Base-by-base conservation (phyloP, 2,329 filamentous ascomycete species). In the Dryadomyces quercus-mongolicae region DNA sequence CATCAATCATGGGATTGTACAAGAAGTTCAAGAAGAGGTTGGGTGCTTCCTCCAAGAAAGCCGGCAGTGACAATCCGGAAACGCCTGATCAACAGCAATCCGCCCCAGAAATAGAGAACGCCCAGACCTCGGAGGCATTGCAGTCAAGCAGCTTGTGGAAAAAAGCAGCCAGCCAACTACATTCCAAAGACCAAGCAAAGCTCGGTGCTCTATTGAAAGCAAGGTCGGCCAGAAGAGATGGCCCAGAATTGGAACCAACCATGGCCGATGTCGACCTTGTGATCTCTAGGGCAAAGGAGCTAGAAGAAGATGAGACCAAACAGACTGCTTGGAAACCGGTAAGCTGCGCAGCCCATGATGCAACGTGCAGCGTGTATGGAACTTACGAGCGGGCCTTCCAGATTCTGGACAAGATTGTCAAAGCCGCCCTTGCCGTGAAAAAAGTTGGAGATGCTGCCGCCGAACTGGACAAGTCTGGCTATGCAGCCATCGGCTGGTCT, bases 401-500 rank as follows among this genome's bases (percentile, higher is more conserved):
- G 49, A 16, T 44, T 8, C 38, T 51, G 2, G 49, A 18, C 49
- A 51, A 51, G 10, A 51, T 51, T 15, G 20, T 22, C 20, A 43
- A 31, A 12, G 49, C 38, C 21, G 49, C 38, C 12, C 7, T 51
- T 6, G 22, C 21, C 10, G 21, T 51, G 4, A 51, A 51, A 21
- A 51, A 20, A 34, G 9, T 51, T 2, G 49, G 49, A 43, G 49
- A 51, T 20, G n/a, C 36, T 16, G 49, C 40, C 15, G 49, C 21
- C 12, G 38, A 43, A 2, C 21, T 51, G 2, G 49, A 51, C n/a
- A 43, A 51, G 21, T 51, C 49, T 18, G 49, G 49, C 18, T 51
- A 51, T n/a, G 49, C 49, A 25, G 49, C 49, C 18, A 25, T 51
- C 9, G 49, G 49, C 15, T 51, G 49, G 49, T 51, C 49, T 2